Evolutionary conservation across 2,329 filamentous ascomycete species (phyloP), one percentile per base, ranked within the genome.

Genomic region (Xylaria sp.): DNA sequence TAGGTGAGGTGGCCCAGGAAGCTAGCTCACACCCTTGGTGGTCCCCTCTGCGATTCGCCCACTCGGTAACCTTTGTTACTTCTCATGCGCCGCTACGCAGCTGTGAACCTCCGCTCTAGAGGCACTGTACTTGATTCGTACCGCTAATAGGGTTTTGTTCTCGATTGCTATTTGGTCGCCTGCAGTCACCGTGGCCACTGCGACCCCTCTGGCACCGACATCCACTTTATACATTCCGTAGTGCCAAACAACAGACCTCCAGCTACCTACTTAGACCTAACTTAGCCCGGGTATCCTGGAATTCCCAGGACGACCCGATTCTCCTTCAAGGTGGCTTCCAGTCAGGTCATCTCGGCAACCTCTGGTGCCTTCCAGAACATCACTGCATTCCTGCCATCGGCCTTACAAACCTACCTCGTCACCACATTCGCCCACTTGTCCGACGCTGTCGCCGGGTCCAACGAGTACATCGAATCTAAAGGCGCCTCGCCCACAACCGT

Each of bases 341-440:
- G 78, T 78, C 80, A 83, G 77, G 78, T 78, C 75, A 73, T 79
- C 73, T 80, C 82, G 84, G 86, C 84, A 84, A 86, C 85, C 74
- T 81, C 83, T 77, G 85, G 85, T 87, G 86, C 84, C 79, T 77
- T 87, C 74, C 83, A 83, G 79, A 87, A 84, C 78, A 80, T 84
- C 75, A 82, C 81, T 71, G 82, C 82, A 73, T 74, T 80, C 67
- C 75, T 83, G 45, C 78, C 79, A 31, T 75, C 78, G 60, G 74
- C 79, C 62, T 70, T 85, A 62, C 82, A 84, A 71, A 76, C 76
- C 53, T 87, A 86, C 76, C 75, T 89, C 72, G 82, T 85, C 75
- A 80, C 78, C 63, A 82, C 82, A 61, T 69, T 85, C 68, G 73
- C 76, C 66, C 80, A 82, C 57, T 74, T 88, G 55, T 80, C 81